phyloP scores from a whole-genome alignment of 169 alveolate genomes.

The Cryptosporidium sp. region DNA sequence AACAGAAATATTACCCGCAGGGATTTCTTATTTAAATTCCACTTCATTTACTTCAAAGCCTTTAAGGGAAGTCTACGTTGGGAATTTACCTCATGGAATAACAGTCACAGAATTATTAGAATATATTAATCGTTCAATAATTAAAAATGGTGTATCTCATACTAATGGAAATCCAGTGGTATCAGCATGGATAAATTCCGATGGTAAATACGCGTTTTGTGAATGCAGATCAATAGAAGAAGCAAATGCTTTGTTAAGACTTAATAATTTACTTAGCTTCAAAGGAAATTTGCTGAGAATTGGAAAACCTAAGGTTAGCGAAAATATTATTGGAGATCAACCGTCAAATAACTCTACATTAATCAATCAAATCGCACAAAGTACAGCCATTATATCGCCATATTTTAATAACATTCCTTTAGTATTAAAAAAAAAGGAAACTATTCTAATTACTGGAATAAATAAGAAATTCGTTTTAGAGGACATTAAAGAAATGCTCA shows the following conservation, averaged over 20 bases:
- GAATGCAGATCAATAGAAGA: slow-evolving; percentile 95
- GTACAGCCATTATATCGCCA: slow-evolving; percentile 27
- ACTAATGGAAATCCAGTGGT: slow-evolving; percentile 87
- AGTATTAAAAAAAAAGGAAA: slow-evolving; percentile 19
- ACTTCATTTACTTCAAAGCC: slow-evolving; percentile 77
- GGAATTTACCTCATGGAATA: slow-evolving; percentile 86
- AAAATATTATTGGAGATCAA: background rate
- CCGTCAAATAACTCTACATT: background rate
- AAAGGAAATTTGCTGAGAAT: slow-evolving; percentile 53
- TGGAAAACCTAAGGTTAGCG: slow-evolving; percentile 67
- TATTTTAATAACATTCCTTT: slow-evolving; percentile 52
- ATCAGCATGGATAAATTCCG: slow-evolving; percentile 94
- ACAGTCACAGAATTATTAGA: slow-evolving; percentile 85
- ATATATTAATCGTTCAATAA: slow-evolving; percentile 84
- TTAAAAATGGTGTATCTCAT: slow-evolving; percentile 35
- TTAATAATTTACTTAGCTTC: slow-evolving; percentile 77
- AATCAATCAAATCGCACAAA: background rate
- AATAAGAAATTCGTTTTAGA: background rate
- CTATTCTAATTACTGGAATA: slow-evolving; percentile 34
- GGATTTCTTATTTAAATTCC: background rate
- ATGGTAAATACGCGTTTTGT: slow-evolving; percentile 94
- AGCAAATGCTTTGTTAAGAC: slow-evolving; percentile 84
- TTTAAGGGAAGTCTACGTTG: slow-evolving; percentile 86
- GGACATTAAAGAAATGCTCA: background rate
- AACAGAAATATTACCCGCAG: background rate